Conservation (phyloP, 805 yeast species). For the Candida odintsovae region DNA sequence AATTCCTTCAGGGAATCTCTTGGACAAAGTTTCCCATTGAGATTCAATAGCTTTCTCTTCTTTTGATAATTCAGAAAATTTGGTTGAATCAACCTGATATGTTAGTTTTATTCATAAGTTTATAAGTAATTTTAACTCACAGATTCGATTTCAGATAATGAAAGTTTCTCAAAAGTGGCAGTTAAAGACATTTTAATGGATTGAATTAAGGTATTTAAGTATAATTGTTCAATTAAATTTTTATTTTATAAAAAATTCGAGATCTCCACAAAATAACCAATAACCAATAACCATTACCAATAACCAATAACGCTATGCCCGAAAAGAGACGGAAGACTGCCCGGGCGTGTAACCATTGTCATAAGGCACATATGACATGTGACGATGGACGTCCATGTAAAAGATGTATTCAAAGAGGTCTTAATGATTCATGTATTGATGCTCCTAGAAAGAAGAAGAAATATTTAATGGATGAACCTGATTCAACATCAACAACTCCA, state of each 20-base stretch:
- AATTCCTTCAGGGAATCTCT: conserved; percentile 45
- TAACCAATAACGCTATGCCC: no score
- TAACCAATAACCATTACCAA: no score
- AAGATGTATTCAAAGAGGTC: conserved; percentile 67
- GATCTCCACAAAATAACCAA: no score
- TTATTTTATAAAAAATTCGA: no score
- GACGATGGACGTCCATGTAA: conserved; percentile 78
- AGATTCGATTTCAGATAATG: conserved; percentile 21
- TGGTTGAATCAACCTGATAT: conserved; percentile 19
- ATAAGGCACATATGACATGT: conserved; percentile 88
- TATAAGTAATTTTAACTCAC: conserved; percentile 8
- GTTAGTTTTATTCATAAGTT: conserved; percentile 4
- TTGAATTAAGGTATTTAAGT: no score
- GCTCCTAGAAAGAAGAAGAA: conserved; percentile 87
- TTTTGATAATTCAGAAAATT: conserved; percentile 23
- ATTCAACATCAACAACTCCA: conserved; percentile 6
- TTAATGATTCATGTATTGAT: conserved; percentile 70
- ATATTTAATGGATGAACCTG: conserved; percentile 61
- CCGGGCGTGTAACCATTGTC: conserved; percentile 89
- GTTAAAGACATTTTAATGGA: conserved; percentile 10
- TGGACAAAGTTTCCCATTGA: conserved; percentile 76
- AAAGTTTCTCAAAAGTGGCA: conserved; percentile 25
- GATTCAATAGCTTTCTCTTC: conserved; percentile 67
- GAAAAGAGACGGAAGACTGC: conserved; percentile 54
- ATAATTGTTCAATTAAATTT: no score